Evolutionary conservation across 805 yeast species (phyloP), one percentile per base, ranked within the genome.

Genomic region (Tetrapisispora phaffii): DNA sequence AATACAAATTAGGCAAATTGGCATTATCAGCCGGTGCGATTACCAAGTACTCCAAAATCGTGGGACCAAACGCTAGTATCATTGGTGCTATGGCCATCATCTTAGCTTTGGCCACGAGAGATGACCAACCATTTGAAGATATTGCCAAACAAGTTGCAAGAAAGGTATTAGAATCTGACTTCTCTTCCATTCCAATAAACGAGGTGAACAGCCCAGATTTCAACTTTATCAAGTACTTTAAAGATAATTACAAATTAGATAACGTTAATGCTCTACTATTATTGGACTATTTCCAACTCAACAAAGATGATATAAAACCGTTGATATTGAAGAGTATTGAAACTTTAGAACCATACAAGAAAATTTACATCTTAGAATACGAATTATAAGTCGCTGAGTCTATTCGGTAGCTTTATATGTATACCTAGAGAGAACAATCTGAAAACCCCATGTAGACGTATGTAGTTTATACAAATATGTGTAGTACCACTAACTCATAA

Each of bases 81-180:
- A 44, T 53, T 36, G 66, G 63, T 17, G 56, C 61, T 2, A 52
- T 63, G 59, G 50, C 55, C 3, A 45, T 60, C 29, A 47, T 50
- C 20, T 48, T 62, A 31, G 45, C 58, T 13, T 46, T 53, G 12
- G 54, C 59, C 2, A 54, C 62, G 2, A 53, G 35, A 35, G 58
- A 56, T 6, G 47, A 47, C 12, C 24, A 47, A 9, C 37, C 48
- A 1, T 56, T 50, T 40, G 67, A 63, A 34, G 48, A 42, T 9
- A 55, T 63, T 40, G 59, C 62, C 26, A 62, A 63, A 44, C 57
- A 53, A 44, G 63, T 63, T 7, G 65, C 63, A 13, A 20, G 47
- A 7, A 62, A 55, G 41, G 60, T 61, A 10, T 40, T 59, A 8
- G 63, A 58, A 48, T 53, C 54, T 20, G 57, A 56, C 23, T 52